Base-by-base conservation (phyloP, 2,329 filamentous ascomycete species). In the Xylaria sp. region DNA sequence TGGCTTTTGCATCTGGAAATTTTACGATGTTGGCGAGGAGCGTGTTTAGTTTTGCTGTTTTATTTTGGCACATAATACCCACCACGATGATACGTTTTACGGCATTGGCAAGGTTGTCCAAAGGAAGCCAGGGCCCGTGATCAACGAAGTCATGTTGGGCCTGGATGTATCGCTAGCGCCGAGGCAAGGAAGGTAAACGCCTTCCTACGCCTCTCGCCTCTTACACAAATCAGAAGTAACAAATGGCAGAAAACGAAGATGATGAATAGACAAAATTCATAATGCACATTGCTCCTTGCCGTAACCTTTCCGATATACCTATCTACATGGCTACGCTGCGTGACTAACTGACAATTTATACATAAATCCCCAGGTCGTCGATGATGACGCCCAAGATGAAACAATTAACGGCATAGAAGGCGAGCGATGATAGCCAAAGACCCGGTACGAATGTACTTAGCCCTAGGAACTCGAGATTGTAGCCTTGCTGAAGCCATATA, bases 351-450 rank as follows among this genome's bases (percentile, higher is more conserved):
- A 27, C 17, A 56, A 54, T 1, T 61, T 14, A 45, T 50, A 12
- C 8, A 32, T 54, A 53, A 51, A 39, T 30, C 7, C 58, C 79
- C 2, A 84, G 84, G 79, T 98, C 96, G 1, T 78, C 78, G 6
- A 98, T 86, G 51, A 98, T 89, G 55, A 97, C 83, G 0, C 93
- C 92, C 47, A 99, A 78, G 63, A 98, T 93, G 89, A 93, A 97
- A 73, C 90, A 90, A 78, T 99, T 98, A 17, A 94, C 87, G 1
- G 89, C 79, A 78, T 98, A 98, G 82, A 99, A 98, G 0, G 82
- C 81, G 14, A 97, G 79, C 0, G 92, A 91, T 0, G 93, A 85
- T 0, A 87, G 71, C 89, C 93, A 98, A 1, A 99, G 82, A 0
- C 94, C 94, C 0, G 94, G 94, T 9, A 93, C 86, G 77, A 98